Conservation (phyloP, 2,329 filamentous ascomycete species). For the Trichophyton rubrum region DNA sequence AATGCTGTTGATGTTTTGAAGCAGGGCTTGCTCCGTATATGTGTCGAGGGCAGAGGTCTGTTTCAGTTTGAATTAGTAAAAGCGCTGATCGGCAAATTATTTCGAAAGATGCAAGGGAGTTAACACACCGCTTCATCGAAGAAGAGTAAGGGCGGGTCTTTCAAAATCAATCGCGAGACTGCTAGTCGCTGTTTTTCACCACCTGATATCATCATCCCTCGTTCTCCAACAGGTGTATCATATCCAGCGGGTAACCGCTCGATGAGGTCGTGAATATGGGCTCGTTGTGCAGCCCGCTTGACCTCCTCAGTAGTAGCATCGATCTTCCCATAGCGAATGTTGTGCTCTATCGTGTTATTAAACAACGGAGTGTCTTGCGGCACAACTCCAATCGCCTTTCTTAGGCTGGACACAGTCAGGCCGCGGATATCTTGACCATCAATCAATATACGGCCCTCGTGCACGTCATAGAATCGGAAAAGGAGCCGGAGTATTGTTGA, state of each 20-base stretch:
- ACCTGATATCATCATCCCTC: conserved; percentile 91
- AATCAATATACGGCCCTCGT: conserved; percentile 72
- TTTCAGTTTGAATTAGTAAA: conserved; percentile 5
- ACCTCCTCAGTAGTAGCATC: conserved; percentile 62
- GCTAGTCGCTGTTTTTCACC: conserved; percentile 89
- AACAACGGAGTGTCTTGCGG: conserved; percentile 95
- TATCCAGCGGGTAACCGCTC: conserved; percentile 75
- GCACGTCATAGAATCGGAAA: conserved; percentile 88
- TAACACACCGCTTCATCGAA: conserved; percentile 70
- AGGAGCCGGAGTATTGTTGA: conserved; percentile 81
- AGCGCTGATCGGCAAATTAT: not conserved
- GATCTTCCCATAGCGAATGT: conserved; percentile 84
- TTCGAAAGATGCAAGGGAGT: not conserved
- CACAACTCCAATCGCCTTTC: conserved; percentile 81
- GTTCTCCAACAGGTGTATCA: conserved; percentile 78
- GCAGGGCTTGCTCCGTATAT: conserved; percentile 79
- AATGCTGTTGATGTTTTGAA: conserved; percentile 87
- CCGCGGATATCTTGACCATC: conserved; percentile 86
- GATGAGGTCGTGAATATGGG: conserved; percentile 74
- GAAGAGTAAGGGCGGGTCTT: conserved; percentile 81
- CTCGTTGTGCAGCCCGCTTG: conserved; percentile 62
- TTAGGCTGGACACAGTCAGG: conserved; percentile 68
- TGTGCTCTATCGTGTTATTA: conserved; percentile 91
- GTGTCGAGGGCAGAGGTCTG: conserved; percentile 79
- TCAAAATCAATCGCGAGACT: conserved; percentile 69